A percentile compares a stretch with the other conserved stretches of the same genome.
phyloP scores from a whole-genome alignment of 1,139 yeast genomes.

The Candida anutae region DNA sequence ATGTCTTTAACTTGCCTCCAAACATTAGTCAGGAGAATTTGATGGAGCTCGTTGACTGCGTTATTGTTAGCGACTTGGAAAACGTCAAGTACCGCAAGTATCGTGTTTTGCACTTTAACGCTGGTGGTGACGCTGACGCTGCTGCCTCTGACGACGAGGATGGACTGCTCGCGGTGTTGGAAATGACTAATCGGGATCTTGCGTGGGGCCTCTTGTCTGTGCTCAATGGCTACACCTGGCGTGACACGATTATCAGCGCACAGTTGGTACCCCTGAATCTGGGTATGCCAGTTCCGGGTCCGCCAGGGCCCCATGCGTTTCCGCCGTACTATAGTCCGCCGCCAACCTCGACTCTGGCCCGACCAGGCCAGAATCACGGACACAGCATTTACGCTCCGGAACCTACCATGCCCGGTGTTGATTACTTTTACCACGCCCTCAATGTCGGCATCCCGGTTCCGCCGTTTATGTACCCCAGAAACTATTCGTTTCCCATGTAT shows the following conservation, averaged over 20 bases:
- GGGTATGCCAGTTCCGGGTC: slow-evolving; percentile 1
- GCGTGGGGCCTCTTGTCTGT: slow-evolving; percentile 11
- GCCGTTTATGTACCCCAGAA: background rate
- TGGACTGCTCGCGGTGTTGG: slow-evolving; percentile 8
- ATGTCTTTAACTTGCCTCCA: slow-evolving; percentile 9
- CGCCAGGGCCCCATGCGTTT: background rate
- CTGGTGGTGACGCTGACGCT: background rate
- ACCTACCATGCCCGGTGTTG: background rate
- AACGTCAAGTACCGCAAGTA: slow-evolving; percentile 3
- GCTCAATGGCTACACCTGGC: slow-evolving; percentile 22
- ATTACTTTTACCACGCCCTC: background rate
- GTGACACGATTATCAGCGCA: slow-evolving; percentile 13
- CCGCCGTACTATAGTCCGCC: background rate
- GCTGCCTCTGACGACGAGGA: slow-evolving; percentile 1
- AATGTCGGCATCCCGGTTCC: background rate
- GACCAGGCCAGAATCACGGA: background rate
- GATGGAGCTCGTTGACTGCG: slow-evolving; percentile 11
- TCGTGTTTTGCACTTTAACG: slow-evolving; percentile 3
- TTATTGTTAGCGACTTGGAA: slow-evolving; percentile 8
- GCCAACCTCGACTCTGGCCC: background rate
- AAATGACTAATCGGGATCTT: slow-evolving; percentile 10
- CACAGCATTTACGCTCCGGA: background rate
- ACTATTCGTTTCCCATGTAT: background rate
- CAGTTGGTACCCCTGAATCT: slow-evolving; percentile 1
- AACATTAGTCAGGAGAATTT: slow-evolving; percentile 7